These are phyloP conservation scores for Penicillium aurantiogriseum DNA, from an alignment of 2,329 filamentous ascomycete genomes.

Conservation along the genomic window DNA sequence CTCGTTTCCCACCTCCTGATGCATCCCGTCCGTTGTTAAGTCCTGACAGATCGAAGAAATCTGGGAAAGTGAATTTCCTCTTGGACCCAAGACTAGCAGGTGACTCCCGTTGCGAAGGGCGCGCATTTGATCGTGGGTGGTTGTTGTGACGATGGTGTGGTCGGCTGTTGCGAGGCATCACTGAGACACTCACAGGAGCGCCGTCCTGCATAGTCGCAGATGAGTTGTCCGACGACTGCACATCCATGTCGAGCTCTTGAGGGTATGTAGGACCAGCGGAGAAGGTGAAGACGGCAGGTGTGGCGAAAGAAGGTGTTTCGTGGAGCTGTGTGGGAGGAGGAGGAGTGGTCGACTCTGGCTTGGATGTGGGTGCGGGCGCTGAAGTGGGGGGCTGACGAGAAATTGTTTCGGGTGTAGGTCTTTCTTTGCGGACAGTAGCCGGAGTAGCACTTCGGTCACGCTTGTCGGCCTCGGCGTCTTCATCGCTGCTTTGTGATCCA, in stretches of 20 bases:
- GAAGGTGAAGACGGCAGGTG: constrained; percentile 45
- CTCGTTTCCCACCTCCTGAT: constrained; percentile 48
- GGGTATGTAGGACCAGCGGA: constrained; percentile 43
- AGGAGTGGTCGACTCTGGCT: constrained; percentile 18
- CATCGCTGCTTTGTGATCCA: constrained; percentile 40
- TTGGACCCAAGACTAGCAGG: constrained; percentile 46
- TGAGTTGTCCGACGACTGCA: constrained; percentile 42
- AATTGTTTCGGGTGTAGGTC: constrained; percentile 26
- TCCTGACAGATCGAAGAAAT: constrained; percentile 52
- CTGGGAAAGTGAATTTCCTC: constrained; percentile 47
- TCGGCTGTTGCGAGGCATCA: constrained; percentile 43
- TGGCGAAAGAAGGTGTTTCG: constrained; percentile 27
- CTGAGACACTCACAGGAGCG: constrained; percentile 43
- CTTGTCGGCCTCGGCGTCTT: constrained; percentile 45
- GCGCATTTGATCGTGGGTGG: constrained; percentile 36
- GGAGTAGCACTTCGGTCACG: constrained; percentile 40
- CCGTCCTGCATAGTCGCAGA: constrained; percentile 31
- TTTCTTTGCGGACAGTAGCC: constrained; percentile 32
- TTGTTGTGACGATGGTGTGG: constrained; percentile 42
- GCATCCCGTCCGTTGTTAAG: constrained; percentile 45
- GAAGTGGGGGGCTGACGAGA: constrained; percentile 31
- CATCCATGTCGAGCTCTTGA: constrained; percentile 43
- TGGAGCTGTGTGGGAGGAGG: constrained; percentile 21
- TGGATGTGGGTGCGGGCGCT: constrained; percentile 28
- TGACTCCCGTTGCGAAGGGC: constrained; percentile 40